Evolutionary conservation across 257 asterid genomes (phyloP), one percentile per base, ranked within the genome.

Genomic region (Rubia yunnanensis): DNA sequence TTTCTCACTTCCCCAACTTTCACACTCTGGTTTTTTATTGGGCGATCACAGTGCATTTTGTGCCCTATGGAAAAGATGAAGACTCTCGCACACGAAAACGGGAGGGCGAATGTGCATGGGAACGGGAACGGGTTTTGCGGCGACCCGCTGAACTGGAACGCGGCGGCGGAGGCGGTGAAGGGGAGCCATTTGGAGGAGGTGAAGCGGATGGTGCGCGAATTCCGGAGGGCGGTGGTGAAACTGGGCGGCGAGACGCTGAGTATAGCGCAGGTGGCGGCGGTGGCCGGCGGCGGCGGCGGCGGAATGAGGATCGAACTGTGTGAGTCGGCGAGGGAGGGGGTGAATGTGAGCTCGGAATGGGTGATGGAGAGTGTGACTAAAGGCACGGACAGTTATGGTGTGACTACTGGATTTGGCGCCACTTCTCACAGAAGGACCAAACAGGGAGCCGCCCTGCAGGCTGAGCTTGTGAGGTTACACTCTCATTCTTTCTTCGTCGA

Each of bases 361-460:
- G 79, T 74, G 18, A 3, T 65, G 79, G 79, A 74, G 39, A 74
- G 79, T 35, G 70, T 74, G 72, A 38, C 46, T 20, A 70, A 39
- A 22, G 79, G 79, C 0, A 74, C 64, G 0, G 79, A 74, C 34
- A 68, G 70, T 34, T 73, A 73, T 35, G 74, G 78, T 15, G 67
- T 73, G 10, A 70, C 79, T 1, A 70, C 79, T 1, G 79, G 79
- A n/a, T 74, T 74, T 65, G 79, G 79, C 22, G 79, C 79, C 56
- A 70, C 65, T 0, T 74, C 79, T 10, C 75, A 70, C 24, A 38
- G 75, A 24, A 65, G 79, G 27, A 74, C 79, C 0, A 70, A 32
- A 0, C 61, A 74, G 20, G 79, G 79, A 1, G 23, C 31, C 30
- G 79, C 79, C 2, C 54, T 74, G 59, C 79, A 74, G 66, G 41